Percentiles rank a stretch among this genome's conserved stretches.
Conservation (phyloP, 768 basidiomycete genomes). For the Gloeostereum incarnatum region DNA sequence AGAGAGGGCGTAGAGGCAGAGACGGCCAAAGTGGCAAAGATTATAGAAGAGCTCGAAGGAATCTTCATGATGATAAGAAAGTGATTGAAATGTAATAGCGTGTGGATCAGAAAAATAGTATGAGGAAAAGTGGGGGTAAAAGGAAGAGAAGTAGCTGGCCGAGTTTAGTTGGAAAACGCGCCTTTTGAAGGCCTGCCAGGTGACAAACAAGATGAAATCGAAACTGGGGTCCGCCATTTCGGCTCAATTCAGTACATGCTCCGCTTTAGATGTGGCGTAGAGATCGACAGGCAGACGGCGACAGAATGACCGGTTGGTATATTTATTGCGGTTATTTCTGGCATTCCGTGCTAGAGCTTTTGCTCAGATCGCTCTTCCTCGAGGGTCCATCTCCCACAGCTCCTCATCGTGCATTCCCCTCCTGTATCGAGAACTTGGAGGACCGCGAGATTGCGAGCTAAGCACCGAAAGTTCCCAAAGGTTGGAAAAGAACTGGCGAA, state of each 20-base stretch:
- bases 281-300: background rate
- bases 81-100: background rate
- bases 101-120: background rate
- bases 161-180: background rate
- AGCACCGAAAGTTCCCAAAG: background rate
- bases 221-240: too few relatives aligned
- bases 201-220: too few relatives aligned
- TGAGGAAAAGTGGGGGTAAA: background rate
- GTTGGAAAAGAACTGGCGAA: background rate
- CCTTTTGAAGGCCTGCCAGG: background rate
- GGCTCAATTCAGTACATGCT: background rate
- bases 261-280: background rate
- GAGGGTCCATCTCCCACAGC: slow-evolving; percentile 1
- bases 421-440: background rate
- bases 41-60: slow-evolving; percentile 1
- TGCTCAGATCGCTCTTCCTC: background rate
- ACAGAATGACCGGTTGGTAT: background rate
- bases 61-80: background rate
- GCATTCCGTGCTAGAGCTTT: too few relatives aligned
- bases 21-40: background rate
- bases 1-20: slow-evolving; percentile 1
- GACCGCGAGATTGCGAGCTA: background rate
- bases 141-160: too few relatives aligned
- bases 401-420: background rate
- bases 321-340: slow-evolving; percentile 1